Evolutionary conservation across 371 early-diverging fungal species (phyloP).

Genomic region (Rhizopus delemar): DNA sequence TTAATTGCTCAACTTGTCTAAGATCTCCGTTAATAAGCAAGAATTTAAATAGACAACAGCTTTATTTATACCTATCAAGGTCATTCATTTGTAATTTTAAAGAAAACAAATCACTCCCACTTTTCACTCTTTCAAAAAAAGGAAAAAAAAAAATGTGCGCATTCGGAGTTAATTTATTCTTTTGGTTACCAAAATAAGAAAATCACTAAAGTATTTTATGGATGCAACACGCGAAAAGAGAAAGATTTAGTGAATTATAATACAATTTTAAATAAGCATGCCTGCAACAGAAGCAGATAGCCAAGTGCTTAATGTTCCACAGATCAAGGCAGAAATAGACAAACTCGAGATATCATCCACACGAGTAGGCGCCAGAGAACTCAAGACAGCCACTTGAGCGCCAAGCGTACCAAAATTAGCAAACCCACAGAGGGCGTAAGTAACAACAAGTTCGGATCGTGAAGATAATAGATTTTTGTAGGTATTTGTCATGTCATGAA

Average conservation of each 20-base stretch:
- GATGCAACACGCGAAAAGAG: neutral
- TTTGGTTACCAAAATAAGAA: too few species aligned
- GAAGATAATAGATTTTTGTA: slow-evolving; percentile 28
- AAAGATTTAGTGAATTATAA: slow-evolving; percentile 19
- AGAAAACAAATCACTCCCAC: neutral
- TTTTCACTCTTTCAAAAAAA: neutral
- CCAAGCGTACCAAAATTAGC: slow-evolving; percentile 85
- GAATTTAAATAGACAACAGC: neutral
- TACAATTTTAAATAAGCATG: slow-evolving; percentile 52
- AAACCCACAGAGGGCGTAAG: slow-evolving; percentile 83
- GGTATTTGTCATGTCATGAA: slow-evolving; percentile 40
- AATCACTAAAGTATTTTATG: neutral
- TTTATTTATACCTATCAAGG: slow-evolving; percentile 25
- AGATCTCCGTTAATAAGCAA: neutral
- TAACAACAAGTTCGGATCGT: slow-evolving; percentile 53
- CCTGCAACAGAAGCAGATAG: slow-evolving; percentile 81
- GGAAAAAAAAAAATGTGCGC: neutral
- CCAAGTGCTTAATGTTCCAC: slow-evolving; percentile 78
- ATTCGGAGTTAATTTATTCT: too few species aligned
- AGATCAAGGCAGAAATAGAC: slow-evolving; percentile 74
- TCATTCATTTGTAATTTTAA: slow-evolving; percentile 18
- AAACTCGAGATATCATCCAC: slow-evolving; percentile 69
- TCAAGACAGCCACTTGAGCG: slow-evolving; percentile 74
- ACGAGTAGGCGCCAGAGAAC: slow-evolving; percentile 74
- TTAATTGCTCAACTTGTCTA: slow-evolving; percentile 86